Evolutionary conservation across 371 early-diverging fungal genomes (phyloP), one percentile per base, ranked within the genome.

Genomic region (Rhizomucor pusillus): DNA sequence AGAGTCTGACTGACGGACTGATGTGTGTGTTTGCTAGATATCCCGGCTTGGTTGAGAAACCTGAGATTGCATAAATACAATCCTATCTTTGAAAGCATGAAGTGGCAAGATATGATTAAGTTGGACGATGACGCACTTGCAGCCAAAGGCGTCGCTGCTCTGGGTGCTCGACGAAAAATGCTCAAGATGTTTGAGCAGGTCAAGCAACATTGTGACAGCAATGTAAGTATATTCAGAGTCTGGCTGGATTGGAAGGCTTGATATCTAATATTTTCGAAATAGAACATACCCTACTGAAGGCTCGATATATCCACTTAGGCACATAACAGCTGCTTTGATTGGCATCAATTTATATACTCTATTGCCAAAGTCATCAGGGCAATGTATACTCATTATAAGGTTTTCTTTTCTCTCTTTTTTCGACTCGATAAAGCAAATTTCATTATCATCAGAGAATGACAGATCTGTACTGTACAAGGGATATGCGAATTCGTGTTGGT

Each of bases 151-250:
- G 94, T 97, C 9, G 77, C 89, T 14, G 96, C 97, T 36, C 76
- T 95, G 49, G 97, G 97, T 40, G 97, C 97, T 12, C 81, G 98
- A 41, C 81, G 93, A 52, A 97, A 97, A 69, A 85, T 96, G 87
- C 70, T 95, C 47, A 95, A 94, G 75, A 93, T 94, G 43, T 97
- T 97, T 81, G 95, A 94, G 57, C 69, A 85, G 33, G 85, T 97
- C 48, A 77, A 80, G 22, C 55, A 55, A 16, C 69, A 76, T 39
- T 76, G 76, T 59, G 64, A 59, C 45, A 40, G 39, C 22, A 66
- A 75, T 57, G 76, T 75, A 65, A 69, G 67, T 7, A 29, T 29
- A n/a, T n/a, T n/a, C n/a, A n/a, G n/a, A 61, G 16, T 3, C 2
- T 1, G 12, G 24, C 14, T 47, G 4, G 3, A 9, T 7, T 9